These are phyloP conservation scores for Lichtheimia hyalospora DNA, from an alignment of 371 early-diverging fungal species.

Conservation along the genomic window DNA sequence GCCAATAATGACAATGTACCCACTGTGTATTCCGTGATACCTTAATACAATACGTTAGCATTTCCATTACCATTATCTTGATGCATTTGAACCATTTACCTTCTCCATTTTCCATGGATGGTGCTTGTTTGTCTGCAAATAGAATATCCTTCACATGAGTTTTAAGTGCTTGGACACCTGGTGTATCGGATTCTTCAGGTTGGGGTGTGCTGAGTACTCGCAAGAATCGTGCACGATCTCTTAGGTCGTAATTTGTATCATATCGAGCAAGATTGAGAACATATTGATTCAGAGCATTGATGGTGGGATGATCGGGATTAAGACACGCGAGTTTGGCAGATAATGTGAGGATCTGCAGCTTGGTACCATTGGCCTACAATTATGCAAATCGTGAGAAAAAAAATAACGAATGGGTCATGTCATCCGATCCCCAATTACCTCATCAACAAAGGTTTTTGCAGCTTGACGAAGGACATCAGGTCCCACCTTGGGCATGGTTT, in stretches of 20 bases:
- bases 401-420: background rate
- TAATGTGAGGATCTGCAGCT: constrained; percentile 80
- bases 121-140: constrained; percentile 52
- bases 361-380: constrained; percentile 60
- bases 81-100: constrained; percentile 5
- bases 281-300: constrained; percentile 66
- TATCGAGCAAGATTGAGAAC: constrained; percentile 84
- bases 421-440: constrained; percentile 34
- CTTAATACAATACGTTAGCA: constrained; percentile 22
- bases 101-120: constrained; percentile 41
- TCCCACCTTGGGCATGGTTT: constrained; percentile 60
- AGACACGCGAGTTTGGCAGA: constrained; percentile 68
- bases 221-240: constrained; percentile 88
- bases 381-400: background rate
- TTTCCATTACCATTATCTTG: too few relatives aligned
- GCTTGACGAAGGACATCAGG: constrained; percentile 84
- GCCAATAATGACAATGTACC: constrained; percentile 84
- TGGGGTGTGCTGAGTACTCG: constrained; percentile 66
- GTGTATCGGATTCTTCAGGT: constrained; percentile 27
- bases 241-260: constrained; percentile 85
- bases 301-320: constrained; percentile 45
- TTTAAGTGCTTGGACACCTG: constrained; percentile 40
- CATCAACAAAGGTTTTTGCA: constrained; percentile 70
- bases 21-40: constrained; percentile 65
- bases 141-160: constrained; percentile 49